phyloP scores from a whole-genome alignment of 2,329 filamentous ascomycete species.

The Neonectria punicea region DNA sequence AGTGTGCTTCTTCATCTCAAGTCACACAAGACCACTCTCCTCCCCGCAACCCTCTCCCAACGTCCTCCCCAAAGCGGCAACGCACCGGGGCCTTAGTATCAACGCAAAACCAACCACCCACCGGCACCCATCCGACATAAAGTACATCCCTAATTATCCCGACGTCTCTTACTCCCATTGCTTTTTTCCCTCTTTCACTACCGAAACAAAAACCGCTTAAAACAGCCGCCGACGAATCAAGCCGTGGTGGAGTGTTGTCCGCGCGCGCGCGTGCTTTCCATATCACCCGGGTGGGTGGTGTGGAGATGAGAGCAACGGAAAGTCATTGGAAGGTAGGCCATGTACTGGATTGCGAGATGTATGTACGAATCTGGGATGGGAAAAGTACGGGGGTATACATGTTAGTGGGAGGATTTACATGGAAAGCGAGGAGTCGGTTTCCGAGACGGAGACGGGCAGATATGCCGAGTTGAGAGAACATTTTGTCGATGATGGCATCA shows the following conservation, averaged over 20 bases:
- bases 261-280: not conserved
- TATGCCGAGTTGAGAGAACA: constrained; percentile 6
- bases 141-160: constrained; percentile 32
- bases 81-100: not conserved
- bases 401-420: not conserved
- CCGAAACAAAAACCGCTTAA: not conserved
- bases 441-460: constrained; percentile 5
- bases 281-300: constrained; percentile 9
- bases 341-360: not conserved
- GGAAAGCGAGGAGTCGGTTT: constrained; percentile 1
- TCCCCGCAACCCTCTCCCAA: not conserved
- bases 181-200: constrained; percentile 15
- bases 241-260: not conserved
- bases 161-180: constrained; percentile 9
- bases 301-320: not conserved
- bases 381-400: constrained; percentile 4
- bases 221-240: constrained; percentile 5
- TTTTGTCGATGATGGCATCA: not conserved
- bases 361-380: not conserved
- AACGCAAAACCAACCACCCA: not conserved
- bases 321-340: not conserved
- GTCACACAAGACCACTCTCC: not conserved
- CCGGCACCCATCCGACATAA: not conserved
- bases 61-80: not conserved
- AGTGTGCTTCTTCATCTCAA: not conserved